Percentiles rank a stretch among this genome's conserved stretches.
These are phyloP conservation scores for Trifolium pratense DNA, from an alignment of 306 rosid species.

Conservation along the genomic window DNA sequence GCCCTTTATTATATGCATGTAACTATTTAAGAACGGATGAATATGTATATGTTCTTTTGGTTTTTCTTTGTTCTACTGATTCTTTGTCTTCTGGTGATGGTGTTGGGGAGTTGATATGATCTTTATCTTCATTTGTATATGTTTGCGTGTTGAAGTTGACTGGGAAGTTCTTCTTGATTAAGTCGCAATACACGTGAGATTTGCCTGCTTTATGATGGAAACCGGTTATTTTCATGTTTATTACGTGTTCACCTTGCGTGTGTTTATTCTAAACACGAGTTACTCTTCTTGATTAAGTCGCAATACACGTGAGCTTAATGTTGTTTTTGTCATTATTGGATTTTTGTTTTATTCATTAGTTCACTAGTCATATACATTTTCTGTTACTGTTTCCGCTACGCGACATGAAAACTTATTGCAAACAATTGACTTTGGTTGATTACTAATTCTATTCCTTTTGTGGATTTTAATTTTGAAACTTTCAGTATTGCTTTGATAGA, in stretches of 20 bases:
- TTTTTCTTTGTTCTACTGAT: conserved; percentile 35
- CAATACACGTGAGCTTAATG: no score
- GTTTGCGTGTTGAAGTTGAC: neutral
- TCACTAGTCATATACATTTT: neutral
- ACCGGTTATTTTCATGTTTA: conserved; percentile 4
- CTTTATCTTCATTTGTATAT: conserved; percentile 13
- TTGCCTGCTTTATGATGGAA: neutral
- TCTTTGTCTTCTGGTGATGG: conserved; percentile 27
- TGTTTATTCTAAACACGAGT: conserved; percentile 10
- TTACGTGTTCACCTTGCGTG: conserved; percentile 9
- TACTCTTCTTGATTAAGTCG: no score
- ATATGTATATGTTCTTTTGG: conserved; percentile 19
- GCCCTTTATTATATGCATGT: conserved; percentile 28
- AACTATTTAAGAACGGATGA: neutral
- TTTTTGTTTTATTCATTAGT: conserved; percentile 1
- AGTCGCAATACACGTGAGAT: conserved; percentile 1
- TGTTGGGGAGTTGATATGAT: conserved; percentile 15
- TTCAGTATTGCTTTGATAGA: conserved; percentile 43
- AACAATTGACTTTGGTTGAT: conserved; percentile 16
- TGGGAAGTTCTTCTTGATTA: neutral
- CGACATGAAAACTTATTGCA: conserved; percentile 27
- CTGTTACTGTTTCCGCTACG: conserved; percentile 5
- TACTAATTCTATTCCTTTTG: conserved; percentile 24
- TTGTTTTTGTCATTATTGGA: neutral
- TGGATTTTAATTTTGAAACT: conserved; percentile 9